Base-by-base conservation (phyloP, 768 basidiomycete genomes). In the Lactarius deliciosus region DNA sequence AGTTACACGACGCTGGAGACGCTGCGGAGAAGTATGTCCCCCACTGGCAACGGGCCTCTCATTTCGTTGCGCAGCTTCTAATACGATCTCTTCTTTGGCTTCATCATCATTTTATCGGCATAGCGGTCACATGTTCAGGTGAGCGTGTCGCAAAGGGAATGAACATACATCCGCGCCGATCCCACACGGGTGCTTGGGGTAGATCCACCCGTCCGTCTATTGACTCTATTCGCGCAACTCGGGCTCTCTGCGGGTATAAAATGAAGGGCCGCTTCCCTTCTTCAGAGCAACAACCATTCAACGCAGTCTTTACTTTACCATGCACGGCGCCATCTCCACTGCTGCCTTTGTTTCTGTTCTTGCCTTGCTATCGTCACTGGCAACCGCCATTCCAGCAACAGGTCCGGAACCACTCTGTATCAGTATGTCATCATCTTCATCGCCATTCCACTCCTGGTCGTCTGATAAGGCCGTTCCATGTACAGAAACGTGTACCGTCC, bases 251-350 rank as follows among this genome's bases (percentile, higher is more conserved):
- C 11, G 43, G 64, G 28, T 56, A 47, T 65, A 61, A 60, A 57
- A 47, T 3, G 13, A 6, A 13, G 20, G 30, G 54, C 11, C 22
- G 0, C n/a, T 32, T 18, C 16, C 18, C 50, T 25, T 20, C 45
- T 30, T 15, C 13, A 10, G 15, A n/a, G 3, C 20, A 20, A 30
- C 18, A 32, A 15, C 28, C 15, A 15, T 20, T 9, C 6, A 28
- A 40, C 43, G 4, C 20, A 61, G 6, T 1, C 0, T 57, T 25
- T 15, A 10, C 47, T 7, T n/a, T 20, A 63, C 5, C 57, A 66
- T 66, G 65, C 28, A 57, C 36, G n/a, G n/a, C n/a, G 36, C 25
- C 40, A 18, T 58, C 56, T 53, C 47, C 45, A 34, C 60, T 53
- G n/a, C 45, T 50, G 40, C 25, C 13, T 20, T 54, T 16, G 22